Evolutionary conservation across 2,329 filamentous ascomycete species (phyloP), one percentile per base, ranked within the genome.

Genomic region (Ophiocordyceps sinensis): DNA sequence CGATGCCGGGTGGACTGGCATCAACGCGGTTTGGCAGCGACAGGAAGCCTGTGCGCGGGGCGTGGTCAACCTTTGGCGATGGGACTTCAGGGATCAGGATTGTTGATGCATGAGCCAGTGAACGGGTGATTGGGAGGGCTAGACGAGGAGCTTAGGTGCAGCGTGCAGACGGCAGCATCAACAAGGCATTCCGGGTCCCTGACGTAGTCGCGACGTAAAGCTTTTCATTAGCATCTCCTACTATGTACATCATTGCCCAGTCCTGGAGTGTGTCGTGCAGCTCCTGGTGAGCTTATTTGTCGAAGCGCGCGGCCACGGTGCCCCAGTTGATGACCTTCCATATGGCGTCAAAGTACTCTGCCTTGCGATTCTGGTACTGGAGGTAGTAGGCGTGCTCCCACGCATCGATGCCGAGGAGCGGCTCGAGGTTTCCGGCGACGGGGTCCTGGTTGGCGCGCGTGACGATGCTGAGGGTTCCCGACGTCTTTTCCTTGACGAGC

Each of bases 301-400:
- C 65, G 57, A 85, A 86, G 49, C 85, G 77, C 71, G 80, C 77
- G 61, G 84, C 79, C 36, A 86, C 88, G 28, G 82, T 77, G 75
- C 87, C 86, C 88, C 88, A 95, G 78, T 94, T 94, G 63, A 94
- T 70, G 39, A 94, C 87, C 52, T 94, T 85, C 88, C 88, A 94
- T 60, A 94, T 82, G 44, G 85, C 85, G 54, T 75, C 75, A 65
- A 94, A 94, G 73, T 94, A 94, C 69, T 94, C 87, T 43, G 82
- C 87, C 78, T 94, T 94, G 64, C 86, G 81, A 73, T 94, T 94
- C 77, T 94, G 76, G 68, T 94, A 94, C 70, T 94, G 85, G 47
- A 94, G 73, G 67, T 94, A 93, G 71, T 93, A 94, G 40, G 87
- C 87, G 66, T 94, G 87, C 72, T 94, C 87, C 87, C 87, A 94